Conservation (phyloP, 2,329 filamentous ascomycete species). For the Calonectria pseudoturangicola region DNA sequence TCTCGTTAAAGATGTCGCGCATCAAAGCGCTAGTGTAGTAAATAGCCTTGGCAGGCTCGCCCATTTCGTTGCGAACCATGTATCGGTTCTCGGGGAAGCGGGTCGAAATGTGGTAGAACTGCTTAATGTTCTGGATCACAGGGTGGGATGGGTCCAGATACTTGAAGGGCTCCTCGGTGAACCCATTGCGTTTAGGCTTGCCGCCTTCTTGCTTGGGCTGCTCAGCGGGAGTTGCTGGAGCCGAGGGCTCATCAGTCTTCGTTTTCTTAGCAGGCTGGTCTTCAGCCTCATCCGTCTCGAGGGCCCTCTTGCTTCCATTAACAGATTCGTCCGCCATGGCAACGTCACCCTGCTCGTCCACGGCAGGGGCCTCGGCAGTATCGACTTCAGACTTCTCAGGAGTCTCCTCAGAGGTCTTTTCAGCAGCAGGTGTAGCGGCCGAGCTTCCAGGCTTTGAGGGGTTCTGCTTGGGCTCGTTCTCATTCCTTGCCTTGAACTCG, state of each 20-base stretch:
- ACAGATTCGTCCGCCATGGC: conserved; percentile 56
- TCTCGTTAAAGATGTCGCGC: conserved; percentile 88
- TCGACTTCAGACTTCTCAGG: conserved; percentile 51
- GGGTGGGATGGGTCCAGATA: conserved; percentile 85
- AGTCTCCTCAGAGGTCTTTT: conserved; percentile 46
- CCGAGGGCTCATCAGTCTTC: conserved; percentile 62
- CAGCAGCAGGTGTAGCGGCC: conserved; percentile 39
- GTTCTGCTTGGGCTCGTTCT: conserved; percentile 71
- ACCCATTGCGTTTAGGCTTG: conserved; percentile 68
- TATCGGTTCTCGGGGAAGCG: conserved; percentile 94
- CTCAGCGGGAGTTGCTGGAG: conserved; percentile 48
- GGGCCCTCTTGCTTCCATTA: conserved; percentile 60
- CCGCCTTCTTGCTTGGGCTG: conserved; percentile 54
- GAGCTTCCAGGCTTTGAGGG: conserved; percentile 44
- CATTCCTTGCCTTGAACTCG: conserved; percentile 87
- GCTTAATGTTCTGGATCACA: conserved; percentile 84
- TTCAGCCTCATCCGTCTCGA: conserved; percentile 60
- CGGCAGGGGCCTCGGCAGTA: conserved; percentile 24
- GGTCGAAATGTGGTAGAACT: conserved; percentile 89
- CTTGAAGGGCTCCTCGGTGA: conserved; percentile 94
- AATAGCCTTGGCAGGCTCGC: conserved; percentile 92
- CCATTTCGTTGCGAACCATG: conserved; percentile 95
- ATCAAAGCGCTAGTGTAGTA: conserved; percentile 95
- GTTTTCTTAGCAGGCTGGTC: conserved; percentile 68
- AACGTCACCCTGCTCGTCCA: conserved; percentile 55